Evolutionary conservation across 208 protist species (phyloP), one percentile per base, ranked within the genome.

Genomic region (Vickermania spadyakhi): DNA sequence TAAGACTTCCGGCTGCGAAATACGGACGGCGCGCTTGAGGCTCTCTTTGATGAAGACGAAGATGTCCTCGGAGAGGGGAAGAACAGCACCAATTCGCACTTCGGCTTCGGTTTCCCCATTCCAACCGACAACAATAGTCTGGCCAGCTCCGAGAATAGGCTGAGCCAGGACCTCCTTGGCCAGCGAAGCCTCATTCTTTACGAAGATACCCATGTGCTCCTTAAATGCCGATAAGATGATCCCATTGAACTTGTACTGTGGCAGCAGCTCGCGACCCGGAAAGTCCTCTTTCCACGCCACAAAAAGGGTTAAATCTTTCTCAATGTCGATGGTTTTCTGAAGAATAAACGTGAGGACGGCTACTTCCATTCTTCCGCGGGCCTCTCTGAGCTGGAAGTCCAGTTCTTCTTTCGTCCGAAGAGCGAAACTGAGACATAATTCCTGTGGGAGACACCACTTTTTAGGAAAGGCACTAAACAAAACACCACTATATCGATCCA

Each of bases 241-340:
- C 56, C 81, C 81, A 62, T 85, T 89, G 74, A 90, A 93, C 30
- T 63, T 62, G 71, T 96, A 93, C 55, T 89, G 75, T 7, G 86
- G 82, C 7, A 91, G 64, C 45, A 73, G 70, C 26, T 64, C 67
- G 14, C 68, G 51, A 2, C 68, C 73, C 0, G 81, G 68, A 61
- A 92, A 87, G 31, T 88, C 79, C 22, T 91, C 56, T 81, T 80
- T 81, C 77, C 77, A 86, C 31, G 79, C 72, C 74, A 96, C 91
- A 59, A 75, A 60, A 36, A 81, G 76, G 27, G 81, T 93, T 18
- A 97, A 52, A 50, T 96, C 84, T 30, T 86, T 82, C 75, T 98
- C 95, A 56, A 98, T 85, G 30, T 94, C 89, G 58, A 97, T 89
- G 0, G 92, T 97, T 51, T 96, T 96, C 52, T 95, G 86, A 25